Percentiles rank a stretch among this genome's conserved stretches.
phyloP scores from a whole-genome alignment of 163 green algal species.

The Chlamydomonas reinhardtii region DNA sequence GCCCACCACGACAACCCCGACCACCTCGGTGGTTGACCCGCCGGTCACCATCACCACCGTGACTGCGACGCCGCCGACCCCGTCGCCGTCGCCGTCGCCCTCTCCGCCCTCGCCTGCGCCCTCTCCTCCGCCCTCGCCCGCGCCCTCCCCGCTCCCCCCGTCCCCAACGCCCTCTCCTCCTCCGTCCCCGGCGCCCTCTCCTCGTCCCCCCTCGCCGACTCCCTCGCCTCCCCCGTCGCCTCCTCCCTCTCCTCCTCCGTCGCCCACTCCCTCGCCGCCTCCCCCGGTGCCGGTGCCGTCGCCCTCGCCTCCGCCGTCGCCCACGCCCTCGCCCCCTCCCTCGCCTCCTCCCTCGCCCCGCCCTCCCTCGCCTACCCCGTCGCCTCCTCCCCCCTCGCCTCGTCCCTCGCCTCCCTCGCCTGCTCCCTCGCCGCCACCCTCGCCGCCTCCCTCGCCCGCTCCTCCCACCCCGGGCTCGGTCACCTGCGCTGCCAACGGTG shows the following conservation, averaged over 20 bases:
- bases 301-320: background rate
- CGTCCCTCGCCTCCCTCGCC: background rate
- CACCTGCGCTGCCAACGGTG: background rate
- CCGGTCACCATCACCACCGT: background rate
- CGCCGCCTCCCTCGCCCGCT: no score
- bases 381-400: background rate
- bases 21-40: background rate
- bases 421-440: background rate
- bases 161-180: background rate
- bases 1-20: background rate
- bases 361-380: background rate
- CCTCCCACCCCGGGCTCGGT: background rate
- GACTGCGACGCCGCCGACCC: background rate
- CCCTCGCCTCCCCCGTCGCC: background rate
- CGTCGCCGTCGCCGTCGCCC: background rate
- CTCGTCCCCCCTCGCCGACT: background rate
- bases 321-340: background rate
- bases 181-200: background rate
- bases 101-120: background rate
- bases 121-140: background rate
- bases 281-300: background rate
- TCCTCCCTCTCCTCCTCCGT: background rate
- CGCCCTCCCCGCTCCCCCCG: background rate
- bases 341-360: background rate
- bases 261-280: background rate